Evolutionary conservation across 495 filamentous ascomycete genomes (phyloP).

Genomic region (Neurospora tetraspora): DNA sequence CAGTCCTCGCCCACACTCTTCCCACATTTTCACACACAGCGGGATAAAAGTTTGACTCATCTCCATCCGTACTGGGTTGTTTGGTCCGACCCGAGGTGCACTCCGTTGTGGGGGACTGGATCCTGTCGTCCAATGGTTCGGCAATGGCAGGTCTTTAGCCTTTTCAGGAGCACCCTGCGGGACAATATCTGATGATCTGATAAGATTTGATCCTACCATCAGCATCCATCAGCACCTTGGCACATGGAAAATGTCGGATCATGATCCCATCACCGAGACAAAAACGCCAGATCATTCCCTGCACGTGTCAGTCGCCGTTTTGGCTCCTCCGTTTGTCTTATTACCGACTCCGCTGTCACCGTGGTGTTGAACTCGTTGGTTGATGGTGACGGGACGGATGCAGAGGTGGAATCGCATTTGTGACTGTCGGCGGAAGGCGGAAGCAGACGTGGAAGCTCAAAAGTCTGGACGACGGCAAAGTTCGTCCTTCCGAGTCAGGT

Average conservation of each 20-base stretch:
- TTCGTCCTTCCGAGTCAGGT: background rate
- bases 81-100: background rate
- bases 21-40: background rate
- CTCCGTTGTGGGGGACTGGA: conserved; percentile 5
- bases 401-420: background rate
- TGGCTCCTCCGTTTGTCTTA: background rate
- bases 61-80: background rate
- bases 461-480: background rate
- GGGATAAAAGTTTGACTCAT: background rate
- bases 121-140: background rate
- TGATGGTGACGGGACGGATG: background rate
- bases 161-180: background rate
- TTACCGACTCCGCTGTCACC: background rate
- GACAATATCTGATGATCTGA: conserved; percentile 38
- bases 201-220: conserved; percentile 26
- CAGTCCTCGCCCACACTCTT: background rate
- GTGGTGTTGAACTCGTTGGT: background rate
- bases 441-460: background rate
- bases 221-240: conserved; percentile 9
- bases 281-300: background rate
- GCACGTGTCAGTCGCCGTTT: background rate
- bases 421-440: too few relatives aligned
- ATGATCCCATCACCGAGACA: background rate
- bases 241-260: conserved; percentile 12
- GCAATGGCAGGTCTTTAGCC: conserved; percentile 3